Conservation (phyloP, 2,329 filamentous ascomycete genomes). For the Colletotrichum sidae region DNA sequence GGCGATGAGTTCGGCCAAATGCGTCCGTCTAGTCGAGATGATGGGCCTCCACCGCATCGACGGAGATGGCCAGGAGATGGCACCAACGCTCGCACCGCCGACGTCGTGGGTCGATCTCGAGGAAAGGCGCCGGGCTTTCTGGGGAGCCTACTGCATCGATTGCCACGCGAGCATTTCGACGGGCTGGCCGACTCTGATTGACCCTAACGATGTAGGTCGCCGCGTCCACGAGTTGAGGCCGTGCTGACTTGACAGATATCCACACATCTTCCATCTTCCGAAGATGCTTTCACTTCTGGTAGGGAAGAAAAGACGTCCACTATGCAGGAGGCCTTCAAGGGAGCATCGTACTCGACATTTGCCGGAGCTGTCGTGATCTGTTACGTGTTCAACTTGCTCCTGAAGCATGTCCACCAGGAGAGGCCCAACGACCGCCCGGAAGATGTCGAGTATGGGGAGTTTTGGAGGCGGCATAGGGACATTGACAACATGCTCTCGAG, state of each 20-base stretch:
- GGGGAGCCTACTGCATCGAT: constrained; percentile 86
- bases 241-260: constrained; percentile 62
- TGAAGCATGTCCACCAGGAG: constrained; percentile 82
- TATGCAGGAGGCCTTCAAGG: constrained; percentile 73
- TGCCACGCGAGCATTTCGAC: constrained; percentile 89
- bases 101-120: constrained; percentile 82
- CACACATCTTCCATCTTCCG: constrained; percentile 83
- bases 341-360: constrained; percentile 75
- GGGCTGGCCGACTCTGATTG: constrained; percentile 87
- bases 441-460: constrained; percentile 79
- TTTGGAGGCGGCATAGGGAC: constrained; percentile 86
- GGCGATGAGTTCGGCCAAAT: constrained; percentile 82
- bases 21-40: constrained; percentile 79
- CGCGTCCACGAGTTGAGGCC: background rate
- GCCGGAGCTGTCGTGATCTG: constrained; percentile 80
- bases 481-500: constrained; percentile 85
- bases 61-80: constrained; percentile 71
- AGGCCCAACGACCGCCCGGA: constrained; percentile 77
- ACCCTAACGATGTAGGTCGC: constrained; percentile 70
- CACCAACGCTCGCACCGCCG: constrained; percentile 79
- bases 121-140: constrained; percentile 87
- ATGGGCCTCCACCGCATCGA: constrained; percentile 87
- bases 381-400: constrained; percentile 82
- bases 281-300: constrained; percentile 79
- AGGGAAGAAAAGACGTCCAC: constrained; percentile 71